Evolutionary conservation across 2,329 filamentous ascomycete species (phyloP), one percentile per base, ranked within the genome.

Genomic region (Phyllosticta citribraziliensis): DNA sequence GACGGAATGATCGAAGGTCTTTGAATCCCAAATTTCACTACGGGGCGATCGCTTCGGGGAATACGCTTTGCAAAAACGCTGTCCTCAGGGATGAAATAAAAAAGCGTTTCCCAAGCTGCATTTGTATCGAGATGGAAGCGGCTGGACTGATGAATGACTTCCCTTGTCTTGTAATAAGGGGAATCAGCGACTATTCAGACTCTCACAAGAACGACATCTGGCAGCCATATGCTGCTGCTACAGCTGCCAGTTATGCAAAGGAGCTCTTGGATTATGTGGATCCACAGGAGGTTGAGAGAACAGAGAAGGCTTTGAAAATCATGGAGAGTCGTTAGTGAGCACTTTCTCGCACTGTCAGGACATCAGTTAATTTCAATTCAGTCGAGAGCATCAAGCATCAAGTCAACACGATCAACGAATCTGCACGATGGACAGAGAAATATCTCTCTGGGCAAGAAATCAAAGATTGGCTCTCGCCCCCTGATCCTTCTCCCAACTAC

Each of bases 131-230:
- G 35, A 63, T 62, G 55, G 62, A 64, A 25, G 63, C 58, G 5
- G 63, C 63, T 4, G 63, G 58, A 2, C 47, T 68, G 2, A 66
- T 68, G 64, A 57, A 67, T 33, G 61, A 58, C 19, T 68, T 70
- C 17, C 67, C 66, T 11, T 70, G 67, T 51, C 33, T 71, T 2
- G 65, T 67, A 2, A 66, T 71, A 11, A 63, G 67, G 24, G 68
- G 69, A 2, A 69, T 70, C 19, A 68, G 66, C 55, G 64, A 68
- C 20, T 70, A 69, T 54, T 63, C 68, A 1, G 68, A 70, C 54
- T 67, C 65, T 0, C 65, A 70, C 25, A 69, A 68, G 27, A 70
- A 70, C 50, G 63, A 69, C 12, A 30, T 10, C 4, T 70, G 67
- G 68, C 63, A 68, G 35, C 35, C 64, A 17, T 60, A 68, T 57